Percentiles rank a stretch among this genome's conserved stretches.
Conservation (phyloP, 805 yeast genomes). For the Candida endomychidarum region DNA sequence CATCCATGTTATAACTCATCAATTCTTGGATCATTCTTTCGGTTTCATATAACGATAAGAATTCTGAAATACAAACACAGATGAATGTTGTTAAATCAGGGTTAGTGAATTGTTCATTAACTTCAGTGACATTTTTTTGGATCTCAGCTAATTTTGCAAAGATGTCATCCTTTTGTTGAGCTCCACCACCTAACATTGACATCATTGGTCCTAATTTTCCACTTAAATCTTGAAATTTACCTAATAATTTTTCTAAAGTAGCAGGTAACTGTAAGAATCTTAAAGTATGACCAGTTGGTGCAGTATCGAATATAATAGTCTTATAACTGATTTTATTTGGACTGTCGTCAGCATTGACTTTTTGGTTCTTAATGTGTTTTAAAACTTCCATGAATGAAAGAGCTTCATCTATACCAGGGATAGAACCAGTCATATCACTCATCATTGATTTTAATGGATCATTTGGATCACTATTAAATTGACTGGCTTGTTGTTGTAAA, state of each 20-base stretch:
- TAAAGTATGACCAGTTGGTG: conserved; percentile 98
- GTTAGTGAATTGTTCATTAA: conserved; percentile 90
- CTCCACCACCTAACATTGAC: conserved; percentile 73
- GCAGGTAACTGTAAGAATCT: conserved; percentile 94
- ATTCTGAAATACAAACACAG: conserved; percentile 97
- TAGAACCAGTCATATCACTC: conserved; percentile 90
- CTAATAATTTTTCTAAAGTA: conserved; percentile 81
- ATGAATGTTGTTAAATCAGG: conserved; percentile 95
- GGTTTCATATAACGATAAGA: conserved; percentile 92
- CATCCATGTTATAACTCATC: conserved; percentile 93
- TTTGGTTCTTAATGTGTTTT: conserved; percentile 87
- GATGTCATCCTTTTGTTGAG: conserved; percentile 67
- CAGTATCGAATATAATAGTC: conserved; percentile 97
- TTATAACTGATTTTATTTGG: conserved; percentile 50
- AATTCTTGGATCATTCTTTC: conserved; percentile 97
- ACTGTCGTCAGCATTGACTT: conserved; percentile 19
- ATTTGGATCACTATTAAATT: conserved; percentile 52
- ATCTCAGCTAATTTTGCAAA: conserved; percentile 76
- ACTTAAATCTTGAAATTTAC: conserved; percentile 83
- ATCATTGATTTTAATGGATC: conserved; percentile 72
- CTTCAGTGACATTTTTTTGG: conserved; percentile 78
- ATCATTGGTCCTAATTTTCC: conserved; percentile 90
- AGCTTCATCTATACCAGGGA: conserved; percentile 99
- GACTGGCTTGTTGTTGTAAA: conserved; percentile 61
- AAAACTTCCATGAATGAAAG: conserved; percentile 96